A percentile compares a stretch with the other conserved stretches of the same genome.
Conservation (phyloP, 352 stramenopile species). For the Pilasporangium apinafurcum region DNA sequence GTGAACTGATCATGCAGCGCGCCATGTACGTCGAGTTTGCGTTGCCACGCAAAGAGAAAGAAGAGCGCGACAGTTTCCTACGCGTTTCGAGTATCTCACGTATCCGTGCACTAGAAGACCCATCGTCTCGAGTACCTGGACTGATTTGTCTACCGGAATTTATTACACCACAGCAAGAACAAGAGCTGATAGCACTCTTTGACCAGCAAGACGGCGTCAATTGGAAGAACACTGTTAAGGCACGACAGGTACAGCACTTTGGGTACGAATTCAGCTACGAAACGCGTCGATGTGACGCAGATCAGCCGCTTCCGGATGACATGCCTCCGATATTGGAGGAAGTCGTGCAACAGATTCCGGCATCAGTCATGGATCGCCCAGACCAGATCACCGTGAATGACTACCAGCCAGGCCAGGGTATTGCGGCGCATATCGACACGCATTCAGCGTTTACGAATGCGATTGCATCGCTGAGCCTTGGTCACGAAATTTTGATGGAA, state of each 20-base stretch:
- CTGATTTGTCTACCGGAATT: constrained; percentile 62
- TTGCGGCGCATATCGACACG: constrained; percentile 85
- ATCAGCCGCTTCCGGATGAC: constrained; percentile 29
- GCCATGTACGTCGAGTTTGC: constrained; percentile 74
- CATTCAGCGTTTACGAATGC: constrained; percentile 82
- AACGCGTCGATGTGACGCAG: constrained; percentile 53
- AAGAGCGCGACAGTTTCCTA: constrained; percentile 49
- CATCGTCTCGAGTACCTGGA: constrained; percentile 43
- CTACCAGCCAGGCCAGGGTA: constrained; percentile 85
- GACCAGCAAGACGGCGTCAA: constrained; percentile 38
- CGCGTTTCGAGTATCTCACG: constrained; percentile 55
- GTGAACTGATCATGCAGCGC: constrained; percentile 40
- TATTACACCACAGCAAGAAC: constrained; percentile 53
- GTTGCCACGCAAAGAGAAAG: constrained; percentile 57
- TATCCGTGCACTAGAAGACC: constrained; percentile 25
- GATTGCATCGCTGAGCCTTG: constrained; percentile 78
- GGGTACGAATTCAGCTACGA: constrained; percentile 87
- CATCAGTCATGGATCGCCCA: constrained; percentile 50
- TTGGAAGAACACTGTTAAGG: constrained; percentile 73
- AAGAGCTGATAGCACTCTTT: constrained; percentile 42
- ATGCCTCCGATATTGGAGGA: constrained; percentile 35
- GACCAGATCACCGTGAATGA: constrained; percentile 88
- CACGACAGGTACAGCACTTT: constrained; percentile 86
- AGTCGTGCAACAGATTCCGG: constrained; percentile 47
- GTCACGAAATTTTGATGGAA: constrained; percentile 81